These are phyloP conservation scores for Rhizoctonia solani DNA, from an alignment of 1,284 basidiomycete species.

Conservation along the genomic window DNA sequence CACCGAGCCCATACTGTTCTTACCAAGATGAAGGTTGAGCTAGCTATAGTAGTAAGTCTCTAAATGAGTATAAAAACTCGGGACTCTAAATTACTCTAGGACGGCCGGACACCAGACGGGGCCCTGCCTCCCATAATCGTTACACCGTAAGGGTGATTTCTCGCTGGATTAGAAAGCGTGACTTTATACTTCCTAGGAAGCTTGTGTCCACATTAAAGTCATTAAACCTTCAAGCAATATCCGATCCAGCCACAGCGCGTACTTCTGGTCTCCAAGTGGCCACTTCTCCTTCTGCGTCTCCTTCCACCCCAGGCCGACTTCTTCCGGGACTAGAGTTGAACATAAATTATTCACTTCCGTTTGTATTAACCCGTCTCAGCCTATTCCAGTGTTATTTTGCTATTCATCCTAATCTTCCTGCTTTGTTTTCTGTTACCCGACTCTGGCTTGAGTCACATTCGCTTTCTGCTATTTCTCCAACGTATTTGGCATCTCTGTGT, in stretches of 20 bases:
- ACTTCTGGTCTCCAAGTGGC: slow-evolving; percentile 17
- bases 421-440: slow-evolving; percentile 4
- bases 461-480: not conserved
- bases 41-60: slow-evolving; percentile 16
- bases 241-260: slow-evolving; percentile 20
- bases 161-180: not conserved
- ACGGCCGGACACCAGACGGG: slow-evolving; percentile 17
- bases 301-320: slow-evolving; percentile 19
- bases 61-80: not conserved
- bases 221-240: slow-evolving; percentile 20
- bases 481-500: slow-evolving; percentile 22
- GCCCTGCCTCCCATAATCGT: slow-evolving; percentile 29
- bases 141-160: slow-evolving; percentile 9
- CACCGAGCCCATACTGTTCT: slow-evolving; percentile 2
- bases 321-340: slow-evolving; percentile 19
- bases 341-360: slow-evolving; percentile 31
- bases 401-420: slow-evolving; percentile 24
- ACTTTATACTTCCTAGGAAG: slow-evolving; percentile 10
- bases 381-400: slow-evolving; percentile 32
- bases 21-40: slow-evolving; percentile 29
- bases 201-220: slow-evolving; percentile 2
- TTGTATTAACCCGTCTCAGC: slow-evolving; percentile 25
- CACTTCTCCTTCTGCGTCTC: slow-evolving; percentile 25
- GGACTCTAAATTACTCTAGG: not conserved
- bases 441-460: slow-evolving; percentile 32